phyloP scores from a whole-genome alignment of 805 yeast species.

The Pichia paraexigua region DNA sequence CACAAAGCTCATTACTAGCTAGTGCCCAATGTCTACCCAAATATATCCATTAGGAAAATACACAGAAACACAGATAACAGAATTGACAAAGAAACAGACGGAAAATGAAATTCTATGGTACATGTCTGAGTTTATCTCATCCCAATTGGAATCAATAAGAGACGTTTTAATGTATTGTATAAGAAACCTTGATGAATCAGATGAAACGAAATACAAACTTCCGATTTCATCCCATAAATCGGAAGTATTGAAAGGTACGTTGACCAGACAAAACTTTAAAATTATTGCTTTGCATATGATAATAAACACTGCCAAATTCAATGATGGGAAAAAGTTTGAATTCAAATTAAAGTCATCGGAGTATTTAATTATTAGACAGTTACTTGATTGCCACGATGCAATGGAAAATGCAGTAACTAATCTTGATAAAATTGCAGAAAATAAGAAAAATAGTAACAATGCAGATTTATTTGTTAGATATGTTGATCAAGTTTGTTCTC shows the following conservation, averaged over 20 bases:
- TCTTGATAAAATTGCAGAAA: constrained; percentile 30
- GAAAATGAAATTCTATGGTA: constrained; percentile 38
- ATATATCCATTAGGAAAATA: constrained; percentile 13
- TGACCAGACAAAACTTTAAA: constrained; percentile 47
- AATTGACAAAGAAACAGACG: constrained; percentile 8
- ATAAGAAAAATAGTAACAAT: constrained; percentile 13
- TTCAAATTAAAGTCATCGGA: constrained; percentile 32
- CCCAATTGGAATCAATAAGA: constrained; percentile 38
- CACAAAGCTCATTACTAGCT: neutral
- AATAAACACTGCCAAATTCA: constrained; percentile 31
- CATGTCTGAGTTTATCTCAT: constrained; percentile 37
- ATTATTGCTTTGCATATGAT: constrained; percentile 40
- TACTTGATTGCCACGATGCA: constrained; percentile 28
- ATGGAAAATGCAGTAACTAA: constrained; percentile 37
- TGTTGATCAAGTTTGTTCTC: constrained; percentile 23
- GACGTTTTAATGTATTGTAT: constrained; percentile 38
- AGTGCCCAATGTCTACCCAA: constrained; percentile 10
- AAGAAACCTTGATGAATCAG: constrained; percentile 29
- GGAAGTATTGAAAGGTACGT: constrained; percentile 52
- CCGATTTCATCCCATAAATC: constrained; percentile 50
- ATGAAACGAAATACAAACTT: constrained; percentile 39
- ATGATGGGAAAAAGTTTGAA: constrained; percentile 34
- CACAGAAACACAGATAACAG: constrained; percentile 3
- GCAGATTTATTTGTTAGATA: constrained; percentile 17
- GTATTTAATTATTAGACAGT: constrained; percentile 35